Evolutionary conservation across 2,329 filamentous ascomycete genomes (phyloP).

Genomic region (Alternaria sp.): DNA sequence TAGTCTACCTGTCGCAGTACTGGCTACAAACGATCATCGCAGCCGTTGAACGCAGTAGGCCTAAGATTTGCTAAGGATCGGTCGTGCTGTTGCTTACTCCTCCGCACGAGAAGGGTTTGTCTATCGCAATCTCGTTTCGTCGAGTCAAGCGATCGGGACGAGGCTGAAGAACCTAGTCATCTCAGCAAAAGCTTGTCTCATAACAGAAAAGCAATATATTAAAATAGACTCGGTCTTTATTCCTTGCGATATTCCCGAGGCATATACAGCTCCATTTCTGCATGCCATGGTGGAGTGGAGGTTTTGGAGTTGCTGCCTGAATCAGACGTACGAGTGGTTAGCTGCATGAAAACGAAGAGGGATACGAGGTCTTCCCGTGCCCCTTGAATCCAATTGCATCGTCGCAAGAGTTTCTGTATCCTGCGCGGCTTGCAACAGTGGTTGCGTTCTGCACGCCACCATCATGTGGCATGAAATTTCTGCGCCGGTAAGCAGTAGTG

Average conservation of each 20-base stretch:
- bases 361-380: slow-evolving; percentile 15
- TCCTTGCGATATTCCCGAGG: slow-evolving; percentile 8
- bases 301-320: slow-evolving; percentile 13
- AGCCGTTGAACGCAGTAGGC: not conserved
- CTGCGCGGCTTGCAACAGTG: slow-evolving; percentile 1
- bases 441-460: not conserved
- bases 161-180: slow-evolving; percentile 5
- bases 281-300: slow-evolving; percentile 15
- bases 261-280: not conserved
- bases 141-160: slow-evolving; percentile 6
- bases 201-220: slow-evolving; percentile 5
- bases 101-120: not conserved
- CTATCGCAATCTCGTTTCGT: slow-evolving; percentile 2
- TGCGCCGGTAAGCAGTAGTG: not conserved
- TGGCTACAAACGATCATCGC: not conserved
- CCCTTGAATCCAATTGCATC: not conserved
- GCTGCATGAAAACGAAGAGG: slow-evolving; percentile 9
- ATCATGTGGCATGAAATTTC: not conserved
- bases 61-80: not conserved
- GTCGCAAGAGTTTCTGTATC: slow-evolving; percentile 12
- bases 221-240: slow-evolving; percentile 11
- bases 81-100: not conserved
- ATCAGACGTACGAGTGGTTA: slow-evolving; percentile 5
- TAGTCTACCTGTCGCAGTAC: not conserved
- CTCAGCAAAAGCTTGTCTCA: slow-evolving; percentile 10